A percentile compares a stretch with the other conserved stretches of the same genome.
These are phyloP conservation scores for Pseudocercospora fijiensis DNA, from an alignment of 2,329 filamentous ascomycete species.

Conservation along the genomic window DNA sequence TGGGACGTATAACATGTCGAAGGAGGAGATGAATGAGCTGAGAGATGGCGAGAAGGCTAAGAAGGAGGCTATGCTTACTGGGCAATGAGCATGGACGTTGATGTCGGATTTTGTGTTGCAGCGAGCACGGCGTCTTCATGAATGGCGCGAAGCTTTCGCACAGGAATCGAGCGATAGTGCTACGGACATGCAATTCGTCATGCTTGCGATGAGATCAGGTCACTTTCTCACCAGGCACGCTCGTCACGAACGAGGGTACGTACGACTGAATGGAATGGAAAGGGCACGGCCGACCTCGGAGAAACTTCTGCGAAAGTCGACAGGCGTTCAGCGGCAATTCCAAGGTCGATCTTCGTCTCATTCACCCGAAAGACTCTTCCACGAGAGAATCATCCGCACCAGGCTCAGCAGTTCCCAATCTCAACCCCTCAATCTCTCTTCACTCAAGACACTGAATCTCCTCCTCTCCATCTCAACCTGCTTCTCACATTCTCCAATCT, in stretches of 20 bases:
- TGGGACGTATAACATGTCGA: slow-evolving; percentile 72
- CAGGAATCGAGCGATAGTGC: background rate
- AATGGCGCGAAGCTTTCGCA: background rate
- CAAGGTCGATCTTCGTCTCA: too few relatives aligned
- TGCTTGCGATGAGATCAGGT: too few relatives aligned
- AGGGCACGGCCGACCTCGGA: too few relatives aligned
- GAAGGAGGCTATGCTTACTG: slow-evolving; percentile 33
- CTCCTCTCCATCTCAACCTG: background rate
- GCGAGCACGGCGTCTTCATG: background rate
- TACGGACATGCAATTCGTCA: too few relatives aligned
- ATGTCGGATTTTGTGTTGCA: background rate
- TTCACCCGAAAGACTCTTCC: too few relatives aligned
- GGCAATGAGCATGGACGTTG: slow-evolving; percentile 8
- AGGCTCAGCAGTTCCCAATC: background rate
- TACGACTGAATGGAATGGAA: too few relatives aligned
- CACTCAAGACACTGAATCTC: background rate
- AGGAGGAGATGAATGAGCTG: slow-evolving; percentile 70
- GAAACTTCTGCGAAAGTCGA: too few relatives aligned
- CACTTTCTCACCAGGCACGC: background rate
- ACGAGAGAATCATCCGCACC: too few relatives aligned
- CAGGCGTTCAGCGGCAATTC: too few relatives aligned
- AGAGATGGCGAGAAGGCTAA: slow-evolving; percentile 45
- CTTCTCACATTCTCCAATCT: background rate
- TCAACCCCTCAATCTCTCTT: background rate
- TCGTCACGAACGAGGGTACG: background rate